A percentile compares a stretch with the other conserved stretches of the same genome.
These are phyloP conservation scores for Carex pumila DNA, from an alignment of 176 grass and related monocot genomes.

Conservation along the genomic window DNA sequence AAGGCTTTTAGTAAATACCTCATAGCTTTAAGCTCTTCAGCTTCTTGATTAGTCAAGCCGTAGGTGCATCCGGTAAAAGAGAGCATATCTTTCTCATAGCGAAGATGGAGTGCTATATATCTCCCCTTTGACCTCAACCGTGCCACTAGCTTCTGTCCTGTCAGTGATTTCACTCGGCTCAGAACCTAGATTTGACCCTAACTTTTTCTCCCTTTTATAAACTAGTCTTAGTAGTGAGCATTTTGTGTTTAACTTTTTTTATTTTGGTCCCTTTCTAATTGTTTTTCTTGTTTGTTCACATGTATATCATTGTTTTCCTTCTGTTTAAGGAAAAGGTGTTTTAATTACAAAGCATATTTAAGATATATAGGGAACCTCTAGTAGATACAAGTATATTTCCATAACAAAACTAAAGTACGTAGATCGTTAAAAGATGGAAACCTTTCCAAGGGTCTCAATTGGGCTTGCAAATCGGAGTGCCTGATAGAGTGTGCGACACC, in stretches of 20 bases:
- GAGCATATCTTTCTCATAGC: conserved; percentile 98
- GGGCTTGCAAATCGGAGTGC: conserved; percentile 62
- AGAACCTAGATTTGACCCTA: conserved; percentile 67
- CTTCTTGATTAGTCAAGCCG: conserved; percentile 59
- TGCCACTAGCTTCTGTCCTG: conserved; percentile 95
- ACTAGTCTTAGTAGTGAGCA: not conserved
- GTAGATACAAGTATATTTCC: not conserved
- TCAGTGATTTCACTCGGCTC: conserved; percentile 67
- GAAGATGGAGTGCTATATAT: conserved; percentile 86
- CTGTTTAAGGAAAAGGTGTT: not conserved
- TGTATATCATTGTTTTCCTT: not conserved
- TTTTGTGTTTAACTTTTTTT: not conserved
- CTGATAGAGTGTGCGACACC: conserved; percentile 81
- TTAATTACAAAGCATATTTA: not conserved
- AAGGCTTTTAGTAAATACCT: conserved; percentile 32
- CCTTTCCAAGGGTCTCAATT: conserved; percentile 91
- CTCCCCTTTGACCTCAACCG: conserved; percentile 54
- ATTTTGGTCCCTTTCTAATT: not conserved
- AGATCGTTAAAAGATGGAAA: conserved; percentile 24
- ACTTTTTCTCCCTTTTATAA: conserved; percentile 19
- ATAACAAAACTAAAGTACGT: conserved; percentile 28
- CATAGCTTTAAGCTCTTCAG: conserved; percentile 68
- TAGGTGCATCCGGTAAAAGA: conserved; percentile 87
- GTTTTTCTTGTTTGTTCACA: not conserved
- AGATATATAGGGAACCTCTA: not conserved